Evolutionary conservation across 768 basidiomycete species (phyloP).

Genomic region (Leccinellum luteum): DNA sequence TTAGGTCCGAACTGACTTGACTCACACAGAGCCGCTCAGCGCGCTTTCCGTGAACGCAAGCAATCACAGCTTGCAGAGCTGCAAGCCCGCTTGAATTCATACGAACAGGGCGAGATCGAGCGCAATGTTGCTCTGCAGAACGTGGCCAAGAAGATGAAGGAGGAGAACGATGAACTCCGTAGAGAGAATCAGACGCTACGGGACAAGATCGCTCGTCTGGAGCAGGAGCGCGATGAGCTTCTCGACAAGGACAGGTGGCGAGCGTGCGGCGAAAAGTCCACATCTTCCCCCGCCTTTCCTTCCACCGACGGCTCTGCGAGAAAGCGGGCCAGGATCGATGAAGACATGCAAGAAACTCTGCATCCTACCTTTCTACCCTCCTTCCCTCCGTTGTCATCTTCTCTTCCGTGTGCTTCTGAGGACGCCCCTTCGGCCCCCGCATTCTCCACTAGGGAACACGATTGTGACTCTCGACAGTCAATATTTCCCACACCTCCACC

Average conservation of each 20-base stretch:
- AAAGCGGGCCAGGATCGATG: conserved; percentile 39
- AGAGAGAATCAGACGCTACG: conserved; percentile 64
- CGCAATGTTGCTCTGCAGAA: conserved; percentile 81
- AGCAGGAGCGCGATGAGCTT: conserved; percentile 34
- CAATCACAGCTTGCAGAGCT: conserved; percentile 86
- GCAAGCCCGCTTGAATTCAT: conserved; percentile 79
- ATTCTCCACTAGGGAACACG: conserved; percentile 34
- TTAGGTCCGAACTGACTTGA: conserved; percentile 7
- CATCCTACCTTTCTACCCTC: conserved; percentile 20
- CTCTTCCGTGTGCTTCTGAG: conserved; percentile 52
- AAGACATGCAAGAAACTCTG: conserved; percentile 20
- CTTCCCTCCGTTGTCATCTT: conserved; percentile 40
- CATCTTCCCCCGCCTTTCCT: conserved; percentile 27
- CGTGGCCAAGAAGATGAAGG: conserved; percentile 80
- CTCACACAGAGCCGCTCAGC: conserved; percentile 72
- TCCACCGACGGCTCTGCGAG: conserved; percentile 22
- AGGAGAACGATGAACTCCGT: conserved; percentile 76
- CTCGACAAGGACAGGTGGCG: conserved; percentile 53
- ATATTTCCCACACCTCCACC: conserved; percentile 28
- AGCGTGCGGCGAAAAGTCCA: conserved; percentile 50
- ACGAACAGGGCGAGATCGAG: conserved; percentile 90
- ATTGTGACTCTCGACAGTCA: conserved; percentile 23
- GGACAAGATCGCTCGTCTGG: conserved; percentile 44
- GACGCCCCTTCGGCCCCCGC: conserved; percentile 28
- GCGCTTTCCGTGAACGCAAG: conserved; percentile 87